Conservation (phyloP, 2,329 filamentous ascomycete species). For the Graphiopsis chlorocephala region DNA sequence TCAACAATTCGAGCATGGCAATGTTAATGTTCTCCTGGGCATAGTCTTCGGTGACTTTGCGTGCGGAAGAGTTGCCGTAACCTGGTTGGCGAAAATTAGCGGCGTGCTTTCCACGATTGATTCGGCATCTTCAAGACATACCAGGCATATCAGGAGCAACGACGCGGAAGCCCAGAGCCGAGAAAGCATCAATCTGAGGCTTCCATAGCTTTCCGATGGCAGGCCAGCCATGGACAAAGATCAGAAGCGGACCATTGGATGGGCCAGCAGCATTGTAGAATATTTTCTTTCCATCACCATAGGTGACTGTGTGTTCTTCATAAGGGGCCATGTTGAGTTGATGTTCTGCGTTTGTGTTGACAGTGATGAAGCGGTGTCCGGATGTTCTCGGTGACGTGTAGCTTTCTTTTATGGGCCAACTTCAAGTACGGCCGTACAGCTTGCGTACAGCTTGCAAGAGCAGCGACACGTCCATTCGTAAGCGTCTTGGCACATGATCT, state of each 20-base stretch:
- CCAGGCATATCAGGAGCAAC: constrained; percentile 35
- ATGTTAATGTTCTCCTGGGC: constrained; percentile 29
- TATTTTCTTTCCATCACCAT: constrained; percentile 26
- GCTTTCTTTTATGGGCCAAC: background rate
- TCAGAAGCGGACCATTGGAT: constrained; percentile 26
- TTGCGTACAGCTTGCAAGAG: background rate
- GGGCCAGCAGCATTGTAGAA: constrained; percentile 30
- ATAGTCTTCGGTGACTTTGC: constrained; percentile 32
- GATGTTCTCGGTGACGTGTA: background rate
- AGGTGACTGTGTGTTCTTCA: constrained; percentile 25
- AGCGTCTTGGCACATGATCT: background rate
- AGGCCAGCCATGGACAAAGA: constrained; percentile 36
- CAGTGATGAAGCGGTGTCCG: background rate
- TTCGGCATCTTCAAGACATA: background rate
- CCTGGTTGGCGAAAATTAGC: too few relatives aligned
- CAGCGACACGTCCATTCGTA: background rate
- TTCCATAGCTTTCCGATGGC: constrained; percentile 38
- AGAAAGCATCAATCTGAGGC: constrained; percentile 34
- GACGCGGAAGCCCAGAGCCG: constrained; percentile 26
- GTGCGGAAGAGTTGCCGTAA: constrained; percentile 35
- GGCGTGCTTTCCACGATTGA: too few relatives aligned
- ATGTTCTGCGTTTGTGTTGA: background rate
- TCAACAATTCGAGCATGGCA: constrained; percentile 40
- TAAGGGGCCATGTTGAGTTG: constrained; percentile 18
- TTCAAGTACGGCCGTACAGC: background rate